Evolutionary conservation across 345 rosid genomes (phyloP).

Genomic region (Noccaea bulbosa): DNA sequence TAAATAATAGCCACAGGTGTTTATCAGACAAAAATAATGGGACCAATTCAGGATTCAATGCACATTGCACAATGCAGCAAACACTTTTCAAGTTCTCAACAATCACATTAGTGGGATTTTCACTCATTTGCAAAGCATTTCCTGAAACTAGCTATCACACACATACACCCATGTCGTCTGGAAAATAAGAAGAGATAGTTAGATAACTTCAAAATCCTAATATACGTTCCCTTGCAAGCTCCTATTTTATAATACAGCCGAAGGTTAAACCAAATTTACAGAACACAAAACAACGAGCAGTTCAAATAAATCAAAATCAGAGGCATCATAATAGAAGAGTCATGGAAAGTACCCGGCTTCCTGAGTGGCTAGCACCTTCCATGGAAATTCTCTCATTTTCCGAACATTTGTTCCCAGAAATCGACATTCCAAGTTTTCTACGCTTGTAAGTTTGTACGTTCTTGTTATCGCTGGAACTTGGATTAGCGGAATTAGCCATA

Average conservation of each 20-base stretch:
- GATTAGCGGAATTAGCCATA: constrained; percentile 47
- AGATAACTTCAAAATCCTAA: constrained; percentile 12
- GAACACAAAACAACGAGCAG: constrained; percentile 15
- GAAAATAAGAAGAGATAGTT: not conserved
- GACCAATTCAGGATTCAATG: constrained; percentile 12
- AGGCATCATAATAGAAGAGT: not conserved
- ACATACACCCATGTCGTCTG: constrained; percentile 22
- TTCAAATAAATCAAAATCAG: constrained; percentile 14
- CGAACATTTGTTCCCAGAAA: constrained; percentile 48
- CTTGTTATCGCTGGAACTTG: constrained; percentile 50
- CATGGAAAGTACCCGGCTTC: constrained; percentile 53
- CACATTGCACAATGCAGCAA: constrained; percentile 4
- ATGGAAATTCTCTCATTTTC: constrained; percentile 45
- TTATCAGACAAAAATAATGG: not conserved
- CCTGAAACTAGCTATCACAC: constrained; percentile 22
- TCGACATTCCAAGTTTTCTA: constrained; percentile 51
- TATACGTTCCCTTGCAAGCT: not conserved
- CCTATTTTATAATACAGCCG: not conserved
- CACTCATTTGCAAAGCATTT: constrained; percentile 21
- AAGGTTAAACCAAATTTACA: constrained; percentile 11
- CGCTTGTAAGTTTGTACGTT: constrained; percentile 74
- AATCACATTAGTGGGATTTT: not conserved
- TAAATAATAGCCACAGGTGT: constrained; percentile 1
- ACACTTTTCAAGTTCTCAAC: constrained; percentile 8
- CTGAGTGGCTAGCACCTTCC: constrained; percentile 46